phyloP scores from a whole-genome alignment of 2,329 filamentous ascomycete genomes.

The Dactylellina haptotyla region DNA sequence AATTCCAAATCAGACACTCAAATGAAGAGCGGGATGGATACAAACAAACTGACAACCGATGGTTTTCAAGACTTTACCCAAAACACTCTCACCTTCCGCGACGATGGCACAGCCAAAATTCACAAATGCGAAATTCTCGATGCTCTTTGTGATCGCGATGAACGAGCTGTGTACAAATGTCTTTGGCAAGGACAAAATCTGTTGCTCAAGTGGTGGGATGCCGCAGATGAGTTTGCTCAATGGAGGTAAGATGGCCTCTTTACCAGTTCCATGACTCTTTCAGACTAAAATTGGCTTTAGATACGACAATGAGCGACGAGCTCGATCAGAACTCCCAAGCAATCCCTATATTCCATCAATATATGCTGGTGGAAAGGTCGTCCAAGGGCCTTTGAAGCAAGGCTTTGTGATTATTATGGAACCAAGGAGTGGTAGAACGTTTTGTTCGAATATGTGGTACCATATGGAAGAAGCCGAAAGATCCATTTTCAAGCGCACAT shows the following conservation, averaged over 20 bases:
- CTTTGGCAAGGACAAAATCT: constrained; percentile 4
- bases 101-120: not conserved
- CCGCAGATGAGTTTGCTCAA: not conserved
- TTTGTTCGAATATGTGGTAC: not conserved
- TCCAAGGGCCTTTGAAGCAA: constrained; percentile 1
- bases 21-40: not conserved
- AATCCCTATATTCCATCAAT: constrained; percentile 9
- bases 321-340: not conserved
- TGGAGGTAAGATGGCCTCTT: not conserved
- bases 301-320: constrained; percentile 3
- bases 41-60: not conserved
- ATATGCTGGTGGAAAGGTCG: constrained; percentile 11
- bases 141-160: not conserved
- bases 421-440: not conserved
- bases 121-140: constrained; percentile 5
- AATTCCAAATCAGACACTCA: too few species aligned
- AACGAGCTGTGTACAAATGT: constrained; percentile 2
- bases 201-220: constrained; percentile 20
- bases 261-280: not conserved
- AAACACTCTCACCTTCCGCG: constrained; percentile 3
- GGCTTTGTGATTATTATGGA: constrained; percentile 8
- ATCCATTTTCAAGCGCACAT: not conserved
- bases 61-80: not conserved
- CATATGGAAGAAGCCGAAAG: constrained; percentile 6
- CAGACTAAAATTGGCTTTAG: not conserved